Base-by-base conservation (phyloP, 2,329 filamentous ascomycete genomes). In the Colletotrichum lentis region DNA sequence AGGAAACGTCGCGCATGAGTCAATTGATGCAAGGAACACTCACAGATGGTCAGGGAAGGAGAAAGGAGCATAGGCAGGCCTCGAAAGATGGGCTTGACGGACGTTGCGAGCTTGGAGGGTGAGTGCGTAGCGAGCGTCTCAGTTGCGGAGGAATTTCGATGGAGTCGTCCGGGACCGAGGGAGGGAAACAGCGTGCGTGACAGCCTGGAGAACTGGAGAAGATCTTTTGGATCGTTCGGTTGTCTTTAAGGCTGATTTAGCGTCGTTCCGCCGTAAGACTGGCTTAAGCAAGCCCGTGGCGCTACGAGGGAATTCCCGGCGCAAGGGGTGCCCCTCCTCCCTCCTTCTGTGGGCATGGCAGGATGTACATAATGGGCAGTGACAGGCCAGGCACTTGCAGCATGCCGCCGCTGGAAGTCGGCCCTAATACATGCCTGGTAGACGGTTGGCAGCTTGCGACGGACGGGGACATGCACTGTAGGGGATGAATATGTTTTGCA, bases 281-380 rank as follows among this genome's bases (percentile, higher is more conserved):
- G 64, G 64, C 61, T 52, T 35, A 49, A 56, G 52, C 41, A 49
- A 50, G 52, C 50, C 57, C 41, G 31, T n/a, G 16, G 35, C 46
- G 64, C 59, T 64, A 31, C 53, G 60, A 60, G 62, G 62, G 49
- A 68, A 68, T 65, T 61, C 65, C 62, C 65, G 41, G 55, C 56
- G 54, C 62, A 68, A 65, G 49, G 55, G 44, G 22, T 24, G 24
- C 47, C 22, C 41, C 55, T 35, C 27, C 27, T 31, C 27, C 27
- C 27, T 31, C 27, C 7, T 5, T 27, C 27, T 27, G 27, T 27
- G 27, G 27, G 43, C 63, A 56, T 50, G 24, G 46, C 50, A 43
- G 44, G 56, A 59, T 24, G 20, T 35, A n/a, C 4, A 4, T 24
- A 44, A 59, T n/a, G 56, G n/a, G 39, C 22, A 24, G 41, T 47